Conservation (phyloP, 768 basidiomycete species). For the Lentinus tigrinus region DNA sequence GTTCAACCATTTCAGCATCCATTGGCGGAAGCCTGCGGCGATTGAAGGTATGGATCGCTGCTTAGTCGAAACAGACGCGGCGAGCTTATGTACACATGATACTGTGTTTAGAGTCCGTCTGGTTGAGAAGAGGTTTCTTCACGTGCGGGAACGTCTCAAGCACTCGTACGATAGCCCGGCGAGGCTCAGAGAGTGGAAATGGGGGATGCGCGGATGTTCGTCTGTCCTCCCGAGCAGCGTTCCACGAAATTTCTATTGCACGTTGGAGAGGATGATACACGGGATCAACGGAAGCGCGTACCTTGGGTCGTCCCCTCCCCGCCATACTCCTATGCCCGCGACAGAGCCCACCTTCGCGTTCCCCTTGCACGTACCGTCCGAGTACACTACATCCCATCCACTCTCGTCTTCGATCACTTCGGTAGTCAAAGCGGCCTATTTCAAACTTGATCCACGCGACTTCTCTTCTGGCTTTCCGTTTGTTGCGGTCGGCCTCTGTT, state of each 20-base stretch:
- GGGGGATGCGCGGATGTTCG: constrained; percentile 42
- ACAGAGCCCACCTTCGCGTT: constrained; percentile 72
- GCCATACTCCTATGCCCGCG: constrained; percentile 91
- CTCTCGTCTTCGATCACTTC: constrained; percentile 25
- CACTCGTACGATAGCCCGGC: constrained; percentile 79
- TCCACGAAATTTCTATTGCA: constrained; percentile 70
- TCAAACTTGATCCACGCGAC: too few species aligned
- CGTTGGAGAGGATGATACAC: too few species aligned
- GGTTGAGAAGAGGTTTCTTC: constrained; percentile 61
- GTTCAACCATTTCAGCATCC: constrained; percentile 66
- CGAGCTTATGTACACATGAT: constrained; percentile 66
- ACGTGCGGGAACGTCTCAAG: constrained; percentile 68
- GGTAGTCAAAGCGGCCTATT: constrained; percentile 9
- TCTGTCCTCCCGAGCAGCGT: constrained; percentile 78
- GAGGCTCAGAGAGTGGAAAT: too few species aligned
- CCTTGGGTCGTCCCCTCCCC: constrained; percentile 70
- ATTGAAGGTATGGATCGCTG: background rate
- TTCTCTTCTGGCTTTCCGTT: too few species aligned
- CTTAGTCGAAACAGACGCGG: too few species aligned
- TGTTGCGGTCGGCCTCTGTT: too few species aligned
- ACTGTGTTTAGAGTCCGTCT: constrained; percentile 87
- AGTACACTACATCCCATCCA: constrained; percentile 62
- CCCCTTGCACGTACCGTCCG: too few species aligned
- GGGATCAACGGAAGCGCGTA: constrained; percentile 25
- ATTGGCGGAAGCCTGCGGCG: constrained; percentile 58